Percentiles rank a stretch among this genome's conserved stretches.
phyloP scores from a whole-genome alignment of 257 asterid species.

The Nicotiana tabacum region DNA sequence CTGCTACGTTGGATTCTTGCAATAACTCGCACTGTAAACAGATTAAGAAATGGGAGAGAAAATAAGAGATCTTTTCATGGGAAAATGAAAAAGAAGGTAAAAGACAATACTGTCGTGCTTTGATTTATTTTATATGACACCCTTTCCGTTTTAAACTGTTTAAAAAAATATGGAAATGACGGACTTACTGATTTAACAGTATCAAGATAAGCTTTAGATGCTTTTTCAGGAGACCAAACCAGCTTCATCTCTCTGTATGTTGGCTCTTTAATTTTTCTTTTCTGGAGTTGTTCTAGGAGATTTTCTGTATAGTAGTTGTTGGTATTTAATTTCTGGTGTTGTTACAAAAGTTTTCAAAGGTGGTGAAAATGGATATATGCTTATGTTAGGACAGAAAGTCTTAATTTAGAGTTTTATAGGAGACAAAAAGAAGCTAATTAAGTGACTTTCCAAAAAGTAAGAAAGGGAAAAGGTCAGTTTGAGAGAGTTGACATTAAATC shows the following conservation, averaged over 20 bases:
- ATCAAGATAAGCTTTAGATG: slow-evolving; percentile 3
- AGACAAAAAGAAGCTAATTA: background rate
- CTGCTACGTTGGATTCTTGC: background rate
- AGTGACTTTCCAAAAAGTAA: background rate
- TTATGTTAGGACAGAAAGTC: background rate
- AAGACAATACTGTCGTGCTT: too few species aligned
- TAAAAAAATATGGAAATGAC: background rate
- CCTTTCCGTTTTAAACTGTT: too few species aligned
- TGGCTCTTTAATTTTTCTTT: too few species aligned
- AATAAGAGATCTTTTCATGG: too few species aligned
- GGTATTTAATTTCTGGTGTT: background rate
- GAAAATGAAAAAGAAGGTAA: too few species aligned
- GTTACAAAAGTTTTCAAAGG: background rate
- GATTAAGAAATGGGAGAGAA: too few species aligned
- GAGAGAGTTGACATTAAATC: background rate
- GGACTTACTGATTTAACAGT: background rate
- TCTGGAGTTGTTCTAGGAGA: too few species aligned
- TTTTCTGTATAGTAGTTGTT: background rate
- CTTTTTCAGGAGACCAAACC: slow-evolving; percentile 8
- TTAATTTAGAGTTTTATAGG: background rate
- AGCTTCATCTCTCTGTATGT: background rate
- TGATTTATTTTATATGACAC: too few species aligned
- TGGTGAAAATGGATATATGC: too few species aligned
- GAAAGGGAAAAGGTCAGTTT: background rate
- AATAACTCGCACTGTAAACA: background rate